Conservation (phyloP, 2,329 filamentous ascomycete species). For the Fusarium concolor region DNA sequence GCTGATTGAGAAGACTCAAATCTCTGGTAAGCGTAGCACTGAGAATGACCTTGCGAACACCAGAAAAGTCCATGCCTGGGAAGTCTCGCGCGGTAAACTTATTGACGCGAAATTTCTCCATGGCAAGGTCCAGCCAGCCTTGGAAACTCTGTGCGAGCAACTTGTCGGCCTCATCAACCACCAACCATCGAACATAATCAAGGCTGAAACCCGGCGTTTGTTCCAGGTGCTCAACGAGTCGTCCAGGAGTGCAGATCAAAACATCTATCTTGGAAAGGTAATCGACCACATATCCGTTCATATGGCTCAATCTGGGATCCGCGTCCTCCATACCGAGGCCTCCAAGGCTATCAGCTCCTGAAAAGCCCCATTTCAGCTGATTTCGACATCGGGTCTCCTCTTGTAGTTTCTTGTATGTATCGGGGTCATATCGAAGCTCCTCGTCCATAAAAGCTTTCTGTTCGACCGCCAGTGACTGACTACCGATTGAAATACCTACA, state of each 20-base stretch:
- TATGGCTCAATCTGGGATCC: conserved; percentile 50
- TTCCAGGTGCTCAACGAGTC: conserved; percentile 90
- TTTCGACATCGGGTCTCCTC: conserved; percentile 34
- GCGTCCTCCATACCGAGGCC: conserved; percentile 37
- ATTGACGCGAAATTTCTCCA: conserved; percentile 66
- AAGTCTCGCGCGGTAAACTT: conserved; percentile 66
- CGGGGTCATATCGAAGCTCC: conserved; percentile 72
- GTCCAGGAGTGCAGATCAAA: conserved; percentile 89
- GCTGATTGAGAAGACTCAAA: conserved; percentile 78
- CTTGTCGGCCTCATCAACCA: conserved; percentile 95
- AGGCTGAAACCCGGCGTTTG: conserved; percentile 85
- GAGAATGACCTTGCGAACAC: conserved; percentile 83
- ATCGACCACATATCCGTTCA: conserved; percentile 66
- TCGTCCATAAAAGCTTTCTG: conserved; percentile 62
- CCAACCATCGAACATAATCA: conserved; percentile 83
- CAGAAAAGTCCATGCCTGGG: conserved; percentile 62
- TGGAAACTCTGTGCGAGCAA: conserved; percentile 92
- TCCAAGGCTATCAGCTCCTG: conserved; percentile 29
- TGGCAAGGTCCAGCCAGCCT: conserved; percentile 83
- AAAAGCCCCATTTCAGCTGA: conserved; percentile 11
- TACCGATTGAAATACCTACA: conserved; percentile 86
- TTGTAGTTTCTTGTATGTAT: conserved; percentile 56
- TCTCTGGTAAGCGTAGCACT: conserved; percentile 95
- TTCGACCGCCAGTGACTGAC: conserved; percentile 76
- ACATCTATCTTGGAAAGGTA: conserved; percentile 83